Evolutionary conservation across 2,329 filamentous ascomycete species (phyloP), one percentile per base, ranked within the genome.

Genomic region (Massarina eburnea): DNA sequence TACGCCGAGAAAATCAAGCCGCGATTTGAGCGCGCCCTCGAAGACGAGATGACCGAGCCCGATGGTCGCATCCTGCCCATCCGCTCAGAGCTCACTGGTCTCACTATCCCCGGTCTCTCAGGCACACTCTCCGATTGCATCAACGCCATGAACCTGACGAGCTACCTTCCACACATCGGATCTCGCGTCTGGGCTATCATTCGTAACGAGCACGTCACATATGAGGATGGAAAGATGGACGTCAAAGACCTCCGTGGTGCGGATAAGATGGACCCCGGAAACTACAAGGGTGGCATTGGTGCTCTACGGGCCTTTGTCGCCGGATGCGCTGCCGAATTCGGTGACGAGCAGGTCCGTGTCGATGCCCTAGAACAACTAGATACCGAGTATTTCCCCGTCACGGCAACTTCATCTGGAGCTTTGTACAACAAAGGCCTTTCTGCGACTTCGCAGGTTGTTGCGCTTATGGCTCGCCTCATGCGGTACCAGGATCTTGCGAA

Each of bases 21-120:
- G 7, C 46, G 45, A 1, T 59, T 55, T 43, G 30, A 51, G 17
- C 12, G 27, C 1, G 46, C 51, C 2, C 41, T 57, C 9, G 49
- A 48, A 26, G 44, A 39, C 14, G 54, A 59, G 21, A 57, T 57
- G 39, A 52, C 50, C 29, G 53, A 46, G 9, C 39, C 39, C 8
- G 56, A 57, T 27, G 55, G 53, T 4, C 54, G 48, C 10, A 48
- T 54, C 15, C 36, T 58, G 12, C 53, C 55, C 8, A 56, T 58
- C 22, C 44, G 52, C 14, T 51, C 48, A 24, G 55, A 56, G 21
- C 39, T 55, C 8, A 57, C 55, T 1, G 55, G 55, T 15, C 57
- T 58, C 44, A 55, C 51, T 2, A 57, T 57, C 14, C 51, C 53
- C 10, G 53, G 55, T 10, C 45, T 54, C 21, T 46, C 48, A 9